Evolutionary conservation across 306 rosid species (phyloP).

Genomic region (Quercus mongolica): DNA sequence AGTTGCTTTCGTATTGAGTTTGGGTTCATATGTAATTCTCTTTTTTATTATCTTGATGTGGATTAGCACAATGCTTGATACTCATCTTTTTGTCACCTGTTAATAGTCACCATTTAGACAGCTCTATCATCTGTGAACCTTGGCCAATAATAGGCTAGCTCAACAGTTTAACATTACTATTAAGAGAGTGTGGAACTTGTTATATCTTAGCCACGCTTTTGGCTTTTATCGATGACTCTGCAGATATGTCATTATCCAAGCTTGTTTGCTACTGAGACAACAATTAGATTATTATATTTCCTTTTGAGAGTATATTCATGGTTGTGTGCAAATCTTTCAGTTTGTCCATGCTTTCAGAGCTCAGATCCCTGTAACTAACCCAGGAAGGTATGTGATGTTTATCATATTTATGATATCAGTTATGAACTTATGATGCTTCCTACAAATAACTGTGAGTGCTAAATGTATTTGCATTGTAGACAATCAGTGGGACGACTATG

Average conservation of each 20-base stretch:
- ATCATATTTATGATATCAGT: not conserved
- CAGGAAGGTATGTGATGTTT: conserved; percentile 54
- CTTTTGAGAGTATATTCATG: not conserved
- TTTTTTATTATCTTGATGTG: too few relatives aligned
- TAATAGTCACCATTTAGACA: too few relatives aligned
- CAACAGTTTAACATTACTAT: not conserved
- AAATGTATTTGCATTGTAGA: conserved; percentile 32
- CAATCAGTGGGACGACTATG: conserved; percentile 75
- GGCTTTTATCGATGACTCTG: not conserved
- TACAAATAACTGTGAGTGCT: not conserved
- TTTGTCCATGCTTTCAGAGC: conserved; percentile 68
- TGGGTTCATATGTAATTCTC: too few relatives aligned
- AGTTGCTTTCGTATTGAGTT: too few relatives aligned
- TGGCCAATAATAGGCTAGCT: not conserved
- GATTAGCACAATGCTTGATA: too few relatives aligned
- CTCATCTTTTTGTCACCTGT: too few relatives aligned
- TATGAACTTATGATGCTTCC: not conserved
- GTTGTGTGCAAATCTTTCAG: conserved; percentile 62
- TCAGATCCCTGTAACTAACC: conserved; percentile 63
- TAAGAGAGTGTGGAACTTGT: not conserved
- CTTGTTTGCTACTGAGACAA: not conserved
- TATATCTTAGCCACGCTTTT: not conserved
- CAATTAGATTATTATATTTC: not conserved
- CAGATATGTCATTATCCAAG: not conserved
- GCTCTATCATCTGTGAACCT: not conserved